These are phyloP conservation scores for Metarhizium rileyi DNA, from an alignment of 2,329 filamentous ascomycete genomes.

Conservation along the genomic window DNA sequence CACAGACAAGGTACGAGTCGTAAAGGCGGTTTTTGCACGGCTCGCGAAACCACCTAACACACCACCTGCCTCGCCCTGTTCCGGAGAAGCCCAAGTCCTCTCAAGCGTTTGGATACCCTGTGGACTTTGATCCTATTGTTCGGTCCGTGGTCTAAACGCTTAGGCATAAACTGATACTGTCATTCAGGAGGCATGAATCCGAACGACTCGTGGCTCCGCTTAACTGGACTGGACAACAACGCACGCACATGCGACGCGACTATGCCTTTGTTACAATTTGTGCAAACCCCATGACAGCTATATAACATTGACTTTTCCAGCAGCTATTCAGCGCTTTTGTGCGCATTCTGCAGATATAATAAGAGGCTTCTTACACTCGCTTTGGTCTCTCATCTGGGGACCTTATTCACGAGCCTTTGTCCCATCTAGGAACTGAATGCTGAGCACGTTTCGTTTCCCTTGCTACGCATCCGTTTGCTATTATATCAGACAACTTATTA, in stretches of 20 bases:
- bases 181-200: conserved; percentile 18
- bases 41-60: conserved; percentile 14
- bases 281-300: background rate
- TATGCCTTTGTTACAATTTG: background rate
- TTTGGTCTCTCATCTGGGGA: background rate
- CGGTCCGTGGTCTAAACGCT: conserved; percentile 10
- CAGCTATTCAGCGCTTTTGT: background rate
- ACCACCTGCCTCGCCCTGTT: conserved; percentile 10
- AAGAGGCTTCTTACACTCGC: background rate
- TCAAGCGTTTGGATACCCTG: too few relatives aligned
- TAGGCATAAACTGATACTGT: conserved; percentile 14
- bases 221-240: conserved; percentile 11
- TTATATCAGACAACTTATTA: too few relatives aligned
- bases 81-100: conserved; percentile 6
- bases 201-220: conserved; percentile 18
- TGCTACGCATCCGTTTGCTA: background rate
- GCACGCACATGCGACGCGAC: conserved; percentile 1
- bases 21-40: conserved; percentile 26
- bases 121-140: background rate
- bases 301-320: background rate
- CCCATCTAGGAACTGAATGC: background rate
- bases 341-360: background rate
- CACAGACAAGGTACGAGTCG: conserved; percentile 24
- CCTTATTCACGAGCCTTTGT: background rate
- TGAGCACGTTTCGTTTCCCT: background rate